A percentile compares a stretch with the other conserved stretches of the same genome.
Evolutionary conservation across 352 stramenopile genomes (phyloP).

Genomic region (Globisporangium recalcitrans): DNA sequence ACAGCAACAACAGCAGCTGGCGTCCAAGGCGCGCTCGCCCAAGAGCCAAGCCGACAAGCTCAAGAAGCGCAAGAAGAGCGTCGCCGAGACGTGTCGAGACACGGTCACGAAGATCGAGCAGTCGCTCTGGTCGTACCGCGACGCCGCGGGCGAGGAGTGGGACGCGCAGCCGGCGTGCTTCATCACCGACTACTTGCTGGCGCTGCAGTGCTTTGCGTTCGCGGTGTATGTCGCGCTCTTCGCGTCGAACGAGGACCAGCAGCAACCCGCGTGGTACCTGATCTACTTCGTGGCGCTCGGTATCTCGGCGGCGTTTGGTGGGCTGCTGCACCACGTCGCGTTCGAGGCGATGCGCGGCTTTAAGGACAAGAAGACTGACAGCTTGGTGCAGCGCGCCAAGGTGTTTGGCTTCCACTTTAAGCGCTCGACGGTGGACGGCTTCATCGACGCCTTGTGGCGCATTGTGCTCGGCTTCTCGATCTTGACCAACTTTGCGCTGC

Average conservation of each 20-base stretch:
- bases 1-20: background rate
- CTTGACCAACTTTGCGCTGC: conserved; percentile 80
- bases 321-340: conserved; percentile 74
- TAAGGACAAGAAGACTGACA: conserved; percentile 66
- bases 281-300: conserved; percentile 86
- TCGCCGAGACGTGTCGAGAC: conserved; percentile 57
- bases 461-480: conserved; percentile 80
- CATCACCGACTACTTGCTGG: conserved; percentile 85
- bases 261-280: conserved; percentile 62
- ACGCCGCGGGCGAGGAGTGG: conserved; percentile 75
- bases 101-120: conserved; percentile 69
- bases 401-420: conserved; percentile 74
- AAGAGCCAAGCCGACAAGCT: conserved; percentile 4
- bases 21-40: conserved; percentile 6
- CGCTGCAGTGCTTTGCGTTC: conserved; percentile 80
- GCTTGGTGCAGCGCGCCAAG: conserved; percentile 50
- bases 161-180: conserved; percentile 84
- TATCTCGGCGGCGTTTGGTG: conserved; percentile 70
- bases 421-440: conserved; percentile 60
- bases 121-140: conserved; percentile 73
- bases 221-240: conserved; percentile 77
- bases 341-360: conserved; percentile 72
- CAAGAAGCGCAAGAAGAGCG: conserved; percentile 24
- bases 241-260: conserved; percentile 37
- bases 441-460: conserved; percentile 76